A percentile compares a stretch with the other conserved stretches of the same genome.
Evolutionary conservation across 75 land plant species (phyloP).

Genomic region (Pinus taeda): DNA sequence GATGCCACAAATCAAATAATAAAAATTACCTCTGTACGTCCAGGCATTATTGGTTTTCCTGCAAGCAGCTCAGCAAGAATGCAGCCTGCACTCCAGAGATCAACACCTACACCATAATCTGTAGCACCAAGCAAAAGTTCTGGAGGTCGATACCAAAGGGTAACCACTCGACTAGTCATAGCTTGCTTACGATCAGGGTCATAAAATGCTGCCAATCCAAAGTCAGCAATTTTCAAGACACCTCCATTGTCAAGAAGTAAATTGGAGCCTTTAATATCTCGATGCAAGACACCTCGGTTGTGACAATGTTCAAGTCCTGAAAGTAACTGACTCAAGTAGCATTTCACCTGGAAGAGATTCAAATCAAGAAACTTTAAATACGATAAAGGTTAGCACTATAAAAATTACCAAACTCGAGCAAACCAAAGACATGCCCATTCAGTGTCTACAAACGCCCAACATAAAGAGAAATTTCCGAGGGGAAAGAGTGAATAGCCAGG

Average conservation of each 20-base stretch:
- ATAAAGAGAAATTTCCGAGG: too few species aligned
- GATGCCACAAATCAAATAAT: background rate
- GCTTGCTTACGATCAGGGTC: constrained; percentile 56
- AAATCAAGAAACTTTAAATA: background rate
- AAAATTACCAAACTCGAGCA: background rate
- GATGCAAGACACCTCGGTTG: constrained; percentile 60
- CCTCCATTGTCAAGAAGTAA: constrained; percentile 67
- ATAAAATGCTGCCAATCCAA: constrained; percentile 74
- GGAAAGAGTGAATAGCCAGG: too few species aligned
- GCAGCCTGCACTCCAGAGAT: constrained; percentile 93
- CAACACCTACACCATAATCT: constrained; percentile 75
- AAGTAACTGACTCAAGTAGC: constrained; percentile 71
- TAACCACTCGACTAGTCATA: constrained; percentile 81
- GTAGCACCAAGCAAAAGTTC: constrained; percentile 84
- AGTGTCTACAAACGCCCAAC: too few species aligned
- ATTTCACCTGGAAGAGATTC: constrained; percentile 43
- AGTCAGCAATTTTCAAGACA: constrained; percentile 81
- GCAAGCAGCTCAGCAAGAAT: constrained; percentile 77
- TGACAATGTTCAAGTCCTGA: constrained; percentile 88
- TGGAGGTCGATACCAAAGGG: constrained; percentile 92
- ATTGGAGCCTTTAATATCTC: constrained; percentile 86
- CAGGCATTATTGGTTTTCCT: constrained; percentile 83
- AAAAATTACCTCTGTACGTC: constrained; percentile 73
- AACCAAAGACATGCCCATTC: too few species aligned
- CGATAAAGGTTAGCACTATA: background rate